phyloP scores from a whole-genome alignment of 805 yeast species.

The Nakazawaea wyomingensis region DNA sequence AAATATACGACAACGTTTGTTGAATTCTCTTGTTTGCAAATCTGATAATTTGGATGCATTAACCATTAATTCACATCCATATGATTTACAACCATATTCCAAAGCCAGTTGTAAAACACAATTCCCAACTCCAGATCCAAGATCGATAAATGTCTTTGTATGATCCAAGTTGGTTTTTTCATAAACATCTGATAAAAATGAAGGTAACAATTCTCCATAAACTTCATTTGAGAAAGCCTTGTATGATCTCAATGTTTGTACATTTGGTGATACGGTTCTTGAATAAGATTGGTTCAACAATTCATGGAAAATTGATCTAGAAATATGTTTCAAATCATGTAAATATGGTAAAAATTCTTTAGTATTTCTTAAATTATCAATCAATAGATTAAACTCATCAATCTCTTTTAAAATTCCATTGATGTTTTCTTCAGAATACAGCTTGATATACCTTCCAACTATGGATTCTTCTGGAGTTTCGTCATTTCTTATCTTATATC shows the following conservation, averaged over 20 bases:
- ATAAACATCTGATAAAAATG: slow-evolving; percentile 64
- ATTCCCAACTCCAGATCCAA: slow-evolving; percentile 94
- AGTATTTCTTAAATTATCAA: slow-evolving; percentile 29
- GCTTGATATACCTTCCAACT: slow-evolving; percentile 32
- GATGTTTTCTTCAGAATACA: slow-evolving; percentile 26
- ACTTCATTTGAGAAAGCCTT: slow-evolving; percentile 87
- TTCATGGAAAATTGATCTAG: slow-evolving; percentile 52
- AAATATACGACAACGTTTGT: slow-evolving; percentile 50
- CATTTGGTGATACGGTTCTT: slow-evolving; percentile 73
- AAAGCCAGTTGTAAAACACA: slow-evolving; percentile 85
- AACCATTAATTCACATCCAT: slow-evolving; percentile 88
- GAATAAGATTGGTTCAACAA: slow-evolving; percentile 67
- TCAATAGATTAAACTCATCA: slow-evolving; percentile 37
- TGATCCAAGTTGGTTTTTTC: slow-evolving; percentile 50
- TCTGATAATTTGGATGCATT: slow-evolving; percentile 69
- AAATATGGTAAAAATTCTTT: slow-evolving; percentile 28
- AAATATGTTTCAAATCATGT: slow-evolving; percentile 17
- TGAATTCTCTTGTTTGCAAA: slow-evolving; percentile 53
- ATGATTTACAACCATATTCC: slow-evolving; percentile 77
- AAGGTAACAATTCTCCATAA: slow-evolving; percentile 85
- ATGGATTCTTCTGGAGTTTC: slow-evolving; percentile 31
- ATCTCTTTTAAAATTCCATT: slow-evolving; percentile 28
- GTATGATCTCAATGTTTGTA: slow-evolving; percentile 58
- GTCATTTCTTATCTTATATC: slow-evolving; percentile 28
- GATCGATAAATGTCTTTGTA: slow-evolving; percentile 65